Percentiles rank a stretch among this genome's conserved stretches.
phyloP scores from a whole-genome alignment of 2,329 filamentous ascomycete genomes.

The Neophaeococcomyces aloes region DNA sequence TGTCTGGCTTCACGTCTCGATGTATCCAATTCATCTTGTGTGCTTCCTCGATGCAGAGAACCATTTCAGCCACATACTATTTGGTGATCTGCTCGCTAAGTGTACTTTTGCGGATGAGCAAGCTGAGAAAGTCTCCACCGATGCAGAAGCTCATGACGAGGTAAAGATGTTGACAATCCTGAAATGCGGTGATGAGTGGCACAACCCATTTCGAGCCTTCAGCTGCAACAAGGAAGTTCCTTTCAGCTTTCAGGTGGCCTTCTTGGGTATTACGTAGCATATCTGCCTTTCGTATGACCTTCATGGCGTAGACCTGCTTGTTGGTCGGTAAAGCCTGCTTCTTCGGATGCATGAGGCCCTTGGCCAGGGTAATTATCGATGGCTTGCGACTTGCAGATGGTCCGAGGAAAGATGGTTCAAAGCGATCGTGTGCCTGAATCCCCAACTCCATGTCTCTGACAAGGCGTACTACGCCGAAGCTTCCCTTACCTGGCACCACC shows the following conservation, averaged over 20 bases:
- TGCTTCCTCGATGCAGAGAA: slow-evolving; percentile 84
- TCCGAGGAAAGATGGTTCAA: slow-evolving; percentile 9
- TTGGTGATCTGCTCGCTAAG: slow-evolving; percentile 67
- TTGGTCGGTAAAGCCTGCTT: slow-evolving; percentile 16
- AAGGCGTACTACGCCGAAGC: slow-evolving; percentile 82
- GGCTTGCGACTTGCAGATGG: neutral
- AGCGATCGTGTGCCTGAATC: slow-evolving; percentile 10
- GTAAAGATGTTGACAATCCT: slow-evolving; percentile 74
- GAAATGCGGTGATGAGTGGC: slow-evolving; percentile 76
- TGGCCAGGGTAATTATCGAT: slow-evolving; percentile 1
- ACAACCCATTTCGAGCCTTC: slow-evolving; percentile 88
- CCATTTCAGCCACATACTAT: slow-evolving; percentile 93
- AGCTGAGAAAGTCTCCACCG: slow-evolving; percentile 81
- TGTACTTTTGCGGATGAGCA: slow-evolving; percentile 75
- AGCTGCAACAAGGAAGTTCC: slow-evolving; percentile 82
- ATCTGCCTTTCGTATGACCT: slow-evolving; percentile 85
- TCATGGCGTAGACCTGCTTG: slow-evolving; percentile 80
- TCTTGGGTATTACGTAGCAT: slow-evolving; percentile 90
- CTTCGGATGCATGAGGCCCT: neutral
- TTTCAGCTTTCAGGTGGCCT: slow-evolving; percentile 78
- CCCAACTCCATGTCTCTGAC: slow-evolving; percentile 53
- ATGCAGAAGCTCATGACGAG: slow-evolving; percentile 98
- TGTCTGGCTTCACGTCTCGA: slow-evolving; percentile 92
- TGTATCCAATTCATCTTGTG: slow-evolving; percentile 86
- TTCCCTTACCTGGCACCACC: slow-evolving; percentile 55